These are phyloP conservation scores for Beverwykella pulmonaria DNA, from an alignment of 495 filamentous ascomycete species.

Conservation along the genomic window DNA sequence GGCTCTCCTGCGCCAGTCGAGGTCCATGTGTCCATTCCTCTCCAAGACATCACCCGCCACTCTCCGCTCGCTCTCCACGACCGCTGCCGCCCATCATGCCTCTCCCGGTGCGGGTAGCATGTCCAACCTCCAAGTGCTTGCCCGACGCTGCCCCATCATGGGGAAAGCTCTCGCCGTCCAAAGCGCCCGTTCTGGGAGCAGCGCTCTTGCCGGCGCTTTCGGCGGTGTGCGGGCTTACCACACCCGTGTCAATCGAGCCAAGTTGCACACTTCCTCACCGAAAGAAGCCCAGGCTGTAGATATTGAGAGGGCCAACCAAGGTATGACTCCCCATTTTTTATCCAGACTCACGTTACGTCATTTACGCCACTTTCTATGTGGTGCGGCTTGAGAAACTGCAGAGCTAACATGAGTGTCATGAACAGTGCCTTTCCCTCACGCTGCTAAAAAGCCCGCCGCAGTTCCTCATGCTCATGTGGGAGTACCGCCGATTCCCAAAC, in stretches of 20 bases:
- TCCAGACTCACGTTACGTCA: not conserved
- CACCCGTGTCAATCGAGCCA: constrained; percentile 61
- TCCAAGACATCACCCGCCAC: constrained; percentile 89
- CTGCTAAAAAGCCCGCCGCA: constrained; percentile 26
- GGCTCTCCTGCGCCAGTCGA: constrained; percentile 87
- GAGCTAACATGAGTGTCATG: not conserved
- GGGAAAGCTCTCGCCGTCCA: constrained; percentile 94
- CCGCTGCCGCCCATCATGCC: constrained; percentile 63
- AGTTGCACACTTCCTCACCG: constrained; percentile 74
- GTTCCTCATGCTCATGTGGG: constrained; percentile 24
- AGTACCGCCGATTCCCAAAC: constrained; percentile 48
- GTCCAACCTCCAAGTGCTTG: constrained; percentile 94
- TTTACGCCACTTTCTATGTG: not conserved
- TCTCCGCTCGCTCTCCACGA: constrained; percentile 85
- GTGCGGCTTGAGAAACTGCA: constrained; percentile 1
- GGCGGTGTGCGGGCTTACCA: constrained; percentile 54
- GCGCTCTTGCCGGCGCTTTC: constrained; percentile 48
- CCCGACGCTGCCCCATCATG: constrained; percentile 97
- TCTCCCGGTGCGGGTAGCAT: constrained; percentile 87
- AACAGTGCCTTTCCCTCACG: constrained; percentile 37
- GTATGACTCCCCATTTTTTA: constrained; percentile 7
- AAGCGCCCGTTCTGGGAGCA: constrained; percentile 61
- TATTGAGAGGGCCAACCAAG: constrained; percentile 57
- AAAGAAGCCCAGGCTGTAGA: constrained; percentile 75
- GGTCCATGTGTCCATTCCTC: constrained; percentile 94